Base-by-base conservation (phyloP, 805 yeast genomes). In the Ogataea parapolymorpha region DNA sequence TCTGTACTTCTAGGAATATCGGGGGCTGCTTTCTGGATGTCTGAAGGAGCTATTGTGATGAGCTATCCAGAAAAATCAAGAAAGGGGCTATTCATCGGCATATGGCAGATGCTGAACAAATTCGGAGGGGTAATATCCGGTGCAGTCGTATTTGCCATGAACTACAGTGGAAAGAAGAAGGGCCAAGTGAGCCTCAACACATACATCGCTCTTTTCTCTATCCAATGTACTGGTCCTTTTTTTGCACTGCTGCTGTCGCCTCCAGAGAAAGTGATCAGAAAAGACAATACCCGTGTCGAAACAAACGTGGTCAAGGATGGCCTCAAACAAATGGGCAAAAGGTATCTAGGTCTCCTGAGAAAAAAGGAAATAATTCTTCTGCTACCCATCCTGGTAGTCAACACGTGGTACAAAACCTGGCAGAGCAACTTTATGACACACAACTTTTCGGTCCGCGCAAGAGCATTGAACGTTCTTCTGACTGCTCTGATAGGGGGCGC, bases 21-120 rank as follows among this genome's bases (percentile, higher is more conserved):
- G 17, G 57, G 57, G 12, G 46, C 56, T 23, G 56, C 58, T 0
- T 55, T 57, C 34, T 59, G 62, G 62, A 45, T 47, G 14, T 47
- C 49, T n/a, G 63, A 59, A 35, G 62, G 54, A n/a, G 46, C 62
- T 1, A 45, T 57, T 22, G 58, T 59, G 2, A 48, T 56, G 23
- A 25, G 49, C 3, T 59, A 56, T 37, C 61, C 63, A 2, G 51
- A 48, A 25, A 44, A 45, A 3, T 12, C 26, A n/a, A 33, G 31
- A 17, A 53, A 60, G 45, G 62, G 63, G 14, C 9, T 47, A 8
- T 59, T 59, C 39, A 45, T 59, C 32, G 62, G 56, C 12, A 52
- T 52, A 6, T 59, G 64, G 63, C 56, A 52, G 36, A 22, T 41
- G 6, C 27, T 54, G n/a, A 45, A 54, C 30, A 57, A 57, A 36